These are phyloP conservation scores for Dittrichia graveolens DNA, from an alignment of 129 eudicot species.

Conservation along the genomic window DNA sequence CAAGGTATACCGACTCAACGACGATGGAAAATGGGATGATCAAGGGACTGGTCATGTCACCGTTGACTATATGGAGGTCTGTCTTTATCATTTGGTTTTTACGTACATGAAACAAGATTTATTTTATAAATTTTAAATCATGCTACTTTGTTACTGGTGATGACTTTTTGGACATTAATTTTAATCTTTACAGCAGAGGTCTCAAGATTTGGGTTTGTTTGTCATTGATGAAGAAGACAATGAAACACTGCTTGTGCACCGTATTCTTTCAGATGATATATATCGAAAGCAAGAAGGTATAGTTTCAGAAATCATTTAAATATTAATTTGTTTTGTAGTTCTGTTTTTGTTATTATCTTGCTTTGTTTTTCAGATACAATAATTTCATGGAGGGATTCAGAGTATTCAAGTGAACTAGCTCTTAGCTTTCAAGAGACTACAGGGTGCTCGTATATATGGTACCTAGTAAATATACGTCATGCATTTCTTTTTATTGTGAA, in stretches of 20 bases:
- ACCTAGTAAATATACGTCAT: conserved; percentile 22
- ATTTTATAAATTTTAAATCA: neutral
- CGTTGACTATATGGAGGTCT: conserved; percentile 82
- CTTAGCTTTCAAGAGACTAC: conserved; percentile 90
- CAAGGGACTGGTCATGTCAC: conserved; percentile 96
- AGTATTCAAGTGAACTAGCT: conserved; percentile 80
- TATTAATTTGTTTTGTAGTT: neutral
- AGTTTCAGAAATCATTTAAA: neutral
- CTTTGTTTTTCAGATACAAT: conserved; percentile 57
- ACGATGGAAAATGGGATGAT: conserved; percentile 97
- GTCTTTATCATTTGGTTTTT: neutral
- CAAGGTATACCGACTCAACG: conserved; percentile 78
- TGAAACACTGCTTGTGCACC: conserved; percentile 78
- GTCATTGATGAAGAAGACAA: conserved; percentile 84
- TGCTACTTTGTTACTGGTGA: neutral
- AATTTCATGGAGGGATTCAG: conserved; percentile 88
- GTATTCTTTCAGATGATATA: conserved; percentile 76
- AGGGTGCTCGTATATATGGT: conserved; percentile 88
- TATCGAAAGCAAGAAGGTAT: conserved; percentile 94
- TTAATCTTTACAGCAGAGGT: conserved; percentile 49
- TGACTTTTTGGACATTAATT: conserved; percentile 4
- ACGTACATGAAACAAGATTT: neutral
- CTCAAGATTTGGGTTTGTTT: conserved; percentile 72
- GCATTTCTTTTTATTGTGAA: neutral
- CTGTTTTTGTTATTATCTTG: neutral